Conservation (phyloP, 805 yeast species). For the Lipomyces anomalus region DNA sequence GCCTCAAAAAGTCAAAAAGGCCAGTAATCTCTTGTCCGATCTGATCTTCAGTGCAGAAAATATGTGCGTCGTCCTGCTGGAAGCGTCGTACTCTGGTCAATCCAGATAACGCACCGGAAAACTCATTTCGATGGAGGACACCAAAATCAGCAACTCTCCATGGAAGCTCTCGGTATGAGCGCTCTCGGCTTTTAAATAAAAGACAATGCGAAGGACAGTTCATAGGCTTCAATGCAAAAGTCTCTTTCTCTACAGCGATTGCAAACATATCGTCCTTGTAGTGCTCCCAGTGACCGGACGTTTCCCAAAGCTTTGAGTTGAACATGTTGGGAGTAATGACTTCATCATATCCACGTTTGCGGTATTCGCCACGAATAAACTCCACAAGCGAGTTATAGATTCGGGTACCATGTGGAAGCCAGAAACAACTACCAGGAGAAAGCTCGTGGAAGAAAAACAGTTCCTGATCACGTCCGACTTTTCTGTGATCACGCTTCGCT, state of each 20-base stretch:
- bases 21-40: conserved; percentile 65
- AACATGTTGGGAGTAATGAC: conserved; percentile 99
- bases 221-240: conserved; percentile 88
- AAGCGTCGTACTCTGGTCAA: conserved; percentile 88
- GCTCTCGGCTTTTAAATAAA: conserved; percentile 64
- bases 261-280: conserved; percentile 97
- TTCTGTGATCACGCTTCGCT: conserved; percentile 85
- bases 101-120: conserved; percentile 90
- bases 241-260: conserved; percentile 94
- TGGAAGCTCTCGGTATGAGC: conserved; percentile 83
- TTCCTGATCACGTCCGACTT: conserved; percentile 94
- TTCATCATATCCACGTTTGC: conserved; percentile 93
- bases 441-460: conserved; percentile 90
- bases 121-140: conserved; percentile 88
- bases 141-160: conserved; percentile 82
- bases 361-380: conserved; percentile 75
- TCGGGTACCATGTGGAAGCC: conserved; percentile 99
- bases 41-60: conserved; percentile 78
- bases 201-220: conserved; percentile 75
- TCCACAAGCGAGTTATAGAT: conserved; percentile 85
- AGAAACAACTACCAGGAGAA: conserved; percentile 97
- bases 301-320: conserved; percentile 96
- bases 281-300: conserved; percentile 98
- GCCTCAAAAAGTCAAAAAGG: conserved; percentile 66
- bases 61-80: conserved; percentile 98